Percentiles rank a stretch among this genome's conserved stretches.
phyloP scores from a whole-genome alignment of 1,284 basidiomycete species.

The Sphaerobolus stellatus region DNA sequence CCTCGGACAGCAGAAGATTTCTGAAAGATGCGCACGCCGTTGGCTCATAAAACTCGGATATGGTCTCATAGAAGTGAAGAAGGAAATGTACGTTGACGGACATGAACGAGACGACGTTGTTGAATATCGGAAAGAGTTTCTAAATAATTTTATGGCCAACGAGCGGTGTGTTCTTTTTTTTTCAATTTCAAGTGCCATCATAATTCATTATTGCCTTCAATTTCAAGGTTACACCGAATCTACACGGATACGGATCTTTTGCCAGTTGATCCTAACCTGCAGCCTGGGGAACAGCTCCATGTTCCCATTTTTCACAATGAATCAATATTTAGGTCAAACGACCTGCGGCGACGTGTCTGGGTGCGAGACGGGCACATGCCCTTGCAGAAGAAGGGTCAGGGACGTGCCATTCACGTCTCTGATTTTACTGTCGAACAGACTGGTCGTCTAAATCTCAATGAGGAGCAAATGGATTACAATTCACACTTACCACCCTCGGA shows the following conservation, averaged over 20 bases:
- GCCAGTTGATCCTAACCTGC: neutral
- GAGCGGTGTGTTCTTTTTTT: neutral
- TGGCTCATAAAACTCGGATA: constrained; percentile 5
- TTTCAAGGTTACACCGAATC: neutral
- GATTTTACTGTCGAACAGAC: too few species aligned
- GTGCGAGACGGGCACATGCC: too few species aligned
- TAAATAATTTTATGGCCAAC: neutral
- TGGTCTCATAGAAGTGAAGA: neutral
- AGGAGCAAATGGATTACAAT: too few species aligned
- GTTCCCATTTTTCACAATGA: neutral
- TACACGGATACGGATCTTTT: neutral
- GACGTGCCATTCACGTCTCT: too few species aligned
- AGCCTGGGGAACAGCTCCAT: neutral
- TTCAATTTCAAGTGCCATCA: neutral
- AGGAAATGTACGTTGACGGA: constrained; percentile 9
- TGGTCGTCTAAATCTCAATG: too few species aligned
- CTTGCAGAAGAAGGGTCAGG: too few species aligned
- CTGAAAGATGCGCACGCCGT: neutral
- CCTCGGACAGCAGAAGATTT: neutral
- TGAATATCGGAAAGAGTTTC: constrained; percentile 3
- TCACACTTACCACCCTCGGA: too few species aligned
- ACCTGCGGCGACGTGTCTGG: neutral
- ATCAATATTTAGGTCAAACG: neutral
- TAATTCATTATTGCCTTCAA: neutral
- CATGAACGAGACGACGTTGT: constrained; percentile 9